These are phyloP conservation scores for Apiospora malaysiana DNA, from an alignment of 2,329 filamentous ascomycete genomes.

Conservation along the genomic window DNA sequence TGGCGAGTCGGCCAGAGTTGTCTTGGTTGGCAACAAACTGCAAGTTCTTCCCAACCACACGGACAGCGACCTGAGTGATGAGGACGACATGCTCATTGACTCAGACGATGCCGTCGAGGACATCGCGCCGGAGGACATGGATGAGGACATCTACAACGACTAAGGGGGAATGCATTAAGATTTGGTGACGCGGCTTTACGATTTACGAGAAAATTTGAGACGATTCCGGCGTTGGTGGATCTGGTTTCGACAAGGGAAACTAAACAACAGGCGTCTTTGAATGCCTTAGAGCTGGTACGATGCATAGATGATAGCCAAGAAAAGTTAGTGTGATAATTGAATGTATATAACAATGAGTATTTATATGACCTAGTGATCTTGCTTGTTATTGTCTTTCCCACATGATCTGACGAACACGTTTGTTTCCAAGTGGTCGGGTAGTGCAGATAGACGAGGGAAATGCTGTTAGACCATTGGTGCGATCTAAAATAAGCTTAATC, in stretches of 20 bases:
- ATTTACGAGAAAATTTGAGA: slow-evolving; percentile 7
- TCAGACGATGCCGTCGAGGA: slow-evolving; percentile 79
- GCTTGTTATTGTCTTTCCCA: neutral
- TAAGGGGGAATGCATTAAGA: slow-evolving; percentile 29
- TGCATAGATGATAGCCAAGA: neutral
- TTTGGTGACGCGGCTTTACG: slow-evolving; percentile 7
- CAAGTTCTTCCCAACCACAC: slow-evolving; percentile 82
- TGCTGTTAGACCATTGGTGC: neutral
- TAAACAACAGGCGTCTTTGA: neutral
- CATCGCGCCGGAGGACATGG: slow-evolving; percentile 63
- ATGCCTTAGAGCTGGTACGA: neutral
- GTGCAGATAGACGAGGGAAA: neutral
- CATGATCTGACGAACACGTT: too few species aligned
- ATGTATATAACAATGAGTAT: neutral
- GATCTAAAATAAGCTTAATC: neutral
- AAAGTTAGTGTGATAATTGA: neutral
- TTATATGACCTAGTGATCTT: neutral
- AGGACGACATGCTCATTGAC: slow-evolving; percentile 73
- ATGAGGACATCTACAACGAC: slow-evolving; percentile 60
- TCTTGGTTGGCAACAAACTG: slow-evolving; percentile 80
- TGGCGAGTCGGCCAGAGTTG: slow-evolving; percentile 81
- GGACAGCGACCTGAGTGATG: slow-evolving; percentile 61
- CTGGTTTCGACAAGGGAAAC: neutral
- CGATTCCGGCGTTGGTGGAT: slow-evolving; percentile 9
- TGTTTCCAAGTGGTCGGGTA: neutral